These are phyloP conservation scores for Barnettozyma californica DNA, from an alignment of 805 yeast genomes.

Conservation along the genomic window DNA sequence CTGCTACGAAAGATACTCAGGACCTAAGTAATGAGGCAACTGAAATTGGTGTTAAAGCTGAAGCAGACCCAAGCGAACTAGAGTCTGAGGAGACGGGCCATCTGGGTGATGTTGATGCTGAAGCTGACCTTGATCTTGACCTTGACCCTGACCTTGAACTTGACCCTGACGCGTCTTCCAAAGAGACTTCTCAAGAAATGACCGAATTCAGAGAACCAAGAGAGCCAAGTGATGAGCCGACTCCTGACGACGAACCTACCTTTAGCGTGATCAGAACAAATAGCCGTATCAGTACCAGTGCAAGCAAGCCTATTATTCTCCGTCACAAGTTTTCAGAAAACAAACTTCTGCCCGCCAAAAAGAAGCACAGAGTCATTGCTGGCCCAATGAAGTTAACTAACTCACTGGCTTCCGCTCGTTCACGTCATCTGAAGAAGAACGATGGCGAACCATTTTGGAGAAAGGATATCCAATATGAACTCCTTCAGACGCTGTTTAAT, in stretches of 20 bases:
- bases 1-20: not conserved
- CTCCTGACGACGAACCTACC: not conserved
- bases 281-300: not conserved
- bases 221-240: not conserved
- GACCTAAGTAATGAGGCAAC: not conserved
- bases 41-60: not conserved
- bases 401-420: conserved; percentile 27
- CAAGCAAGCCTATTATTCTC: conserved; percentile 4
- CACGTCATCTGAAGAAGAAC: conserved; percentile 70
- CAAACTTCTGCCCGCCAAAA: conserved; percentile 1
- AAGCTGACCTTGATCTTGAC: not conserved
- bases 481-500: conserved; percentile 57
- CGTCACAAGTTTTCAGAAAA: conserved; percentile 6
- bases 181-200: not conserved
- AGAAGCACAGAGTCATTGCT: conserved; percentile 5
- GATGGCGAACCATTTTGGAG: conserved; percentile 95
- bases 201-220: not conserved
- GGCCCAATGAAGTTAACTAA: conserved; percentile 14
- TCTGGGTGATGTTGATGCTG: not conserved
- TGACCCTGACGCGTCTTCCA: not conserved
- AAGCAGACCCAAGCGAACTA: not conserved
- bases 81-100: too few relatives aligned
- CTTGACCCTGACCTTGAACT: not conserved
- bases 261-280: not conserved
- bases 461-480: conserved; percentile 79